phyloP scores from a whole-genome alignment of 2,329 filamentous ascomycete species.

The Sporothrix pseudoabietina region DNA sequence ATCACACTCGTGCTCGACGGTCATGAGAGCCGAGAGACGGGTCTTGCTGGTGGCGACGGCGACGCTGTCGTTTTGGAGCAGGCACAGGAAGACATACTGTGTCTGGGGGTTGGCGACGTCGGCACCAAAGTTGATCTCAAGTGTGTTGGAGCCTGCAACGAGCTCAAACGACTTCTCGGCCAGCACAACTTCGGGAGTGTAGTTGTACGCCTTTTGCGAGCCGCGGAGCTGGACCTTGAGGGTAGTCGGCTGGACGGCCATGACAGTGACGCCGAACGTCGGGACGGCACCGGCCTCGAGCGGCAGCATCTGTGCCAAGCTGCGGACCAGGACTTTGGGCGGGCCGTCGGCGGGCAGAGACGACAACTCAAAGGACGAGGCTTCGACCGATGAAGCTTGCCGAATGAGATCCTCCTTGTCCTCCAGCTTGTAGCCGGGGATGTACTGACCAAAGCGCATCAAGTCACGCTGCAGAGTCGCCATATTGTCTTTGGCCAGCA shows the following conservation, averaged over 20 bases:
- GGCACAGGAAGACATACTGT: conserved; percentile 37
- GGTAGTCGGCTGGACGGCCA: conserved; percentile 34
- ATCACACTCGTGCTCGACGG: conserved; percentile 38
- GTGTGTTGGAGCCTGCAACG: conserved; percentile 33
- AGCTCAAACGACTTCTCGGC: conserved; percentile 32
- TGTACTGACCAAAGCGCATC: conserved; percentile 37
- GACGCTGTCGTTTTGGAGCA: conserved; percentile 37
- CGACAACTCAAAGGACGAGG: conserved; percentile 33
- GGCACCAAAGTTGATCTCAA: conserved; percentile 32
- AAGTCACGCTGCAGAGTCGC: conserved; percentile 36
- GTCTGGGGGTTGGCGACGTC: conserved; percentile 35
- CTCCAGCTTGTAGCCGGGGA: conserved; percentile 36
- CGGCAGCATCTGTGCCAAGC: conserved; percentile 38
- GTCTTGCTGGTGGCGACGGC: conserved; percentile 35
- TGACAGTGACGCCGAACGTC: conserved; percentile 33
- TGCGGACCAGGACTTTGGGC: conserved; percentile 37
- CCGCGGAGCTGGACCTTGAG: conserved; percentile 37
- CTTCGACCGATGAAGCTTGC: conserved; percentile 27
- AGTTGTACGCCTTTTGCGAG: conserved; percentile 38
- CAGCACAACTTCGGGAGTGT: conserved; percentile 37
- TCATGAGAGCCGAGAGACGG: conserved; percentile 36
- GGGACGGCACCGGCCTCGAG: conserved; percentile 34
- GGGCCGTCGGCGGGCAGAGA: conserved; percentile 35
- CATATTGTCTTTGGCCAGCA: conserved; percentile 37
- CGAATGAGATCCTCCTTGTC: conserved; percentile 35